Base-by-base conservation (phyloP, 2,329 filamentous ascomycete genomes). In the Neurospora sp. region DNA sequence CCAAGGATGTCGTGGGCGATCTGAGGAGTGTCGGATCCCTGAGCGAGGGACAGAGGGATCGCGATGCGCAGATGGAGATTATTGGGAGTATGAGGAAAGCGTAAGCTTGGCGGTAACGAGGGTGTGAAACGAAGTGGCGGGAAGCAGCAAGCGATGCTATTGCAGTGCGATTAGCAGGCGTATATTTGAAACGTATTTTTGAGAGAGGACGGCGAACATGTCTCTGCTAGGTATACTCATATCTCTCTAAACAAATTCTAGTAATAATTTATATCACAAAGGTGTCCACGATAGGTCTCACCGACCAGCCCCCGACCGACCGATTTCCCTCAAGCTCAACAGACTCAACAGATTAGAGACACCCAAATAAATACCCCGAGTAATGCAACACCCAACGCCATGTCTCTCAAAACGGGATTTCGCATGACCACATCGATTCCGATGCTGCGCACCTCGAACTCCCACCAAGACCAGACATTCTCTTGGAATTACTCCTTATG, bases 1-100 rank as follows among this genome's bases (percentile, higher is more conserved):
- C 96, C 69, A 97, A 97, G 87, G 96, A 99, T 81, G 93, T 99
- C 3, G 95, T 99, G 3, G 96, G 95, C 69, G 95, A 99, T 80
- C 82, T 99, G 81, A 87, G 96, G 79, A 98, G 94, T 81, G 87
- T 97, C 73, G 89, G 89, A 68, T 90, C 91, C 73, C 82, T 98
- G 79, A 96, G 92, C 74, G 93, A 97, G 81, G 89, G 90, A 46
- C 93, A 92, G 78, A 88, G 87, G 78, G 95, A 97, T 74, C 87
- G 92, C 72, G 92, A 93, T 76, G 90, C 92, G 70, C 96, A 98
- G 81, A 86, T 90, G 76, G 95, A 97, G 82, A 90, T 97, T 82
- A 97, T 98, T 72, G 85, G 85, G 36, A 87, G 85, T 77, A 88
- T 87, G 83, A 80, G 78, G 76, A 80, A 80, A 77, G 52, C 52